These are phyloP conservation scores for Thraustotheca clavata DNA, from an alignment of 352 stramenopile species.

Conservation along the genomic window DNA sequence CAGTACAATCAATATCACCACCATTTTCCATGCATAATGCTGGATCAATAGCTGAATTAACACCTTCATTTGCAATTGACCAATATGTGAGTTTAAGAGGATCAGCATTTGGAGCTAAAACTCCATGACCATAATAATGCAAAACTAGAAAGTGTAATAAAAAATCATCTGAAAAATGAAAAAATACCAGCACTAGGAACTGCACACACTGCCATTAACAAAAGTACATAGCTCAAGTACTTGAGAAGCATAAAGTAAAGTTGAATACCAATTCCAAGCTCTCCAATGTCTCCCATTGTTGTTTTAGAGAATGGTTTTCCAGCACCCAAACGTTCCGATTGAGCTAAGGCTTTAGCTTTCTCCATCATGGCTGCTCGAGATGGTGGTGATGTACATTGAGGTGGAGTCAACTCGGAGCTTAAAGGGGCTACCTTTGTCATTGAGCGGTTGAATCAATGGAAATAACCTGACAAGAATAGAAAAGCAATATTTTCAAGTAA, in stretches of 20 bases:
- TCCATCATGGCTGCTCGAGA: conserved; percentile 37
- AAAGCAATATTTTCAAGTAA: too few relatives aligned
- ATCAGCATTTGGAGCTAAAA: conserved; percentile 58
- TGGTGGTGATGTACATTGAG: neutral
- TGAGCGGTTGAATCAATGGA: too few relatives aligned
- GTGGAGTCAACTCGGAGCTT: neutral
- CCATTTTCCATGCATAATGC: conserved; percentile 38
- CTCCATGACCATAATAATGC: conserved; percentile 53
- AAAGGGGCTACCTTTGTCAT: neutral
- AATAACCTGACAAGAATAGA: too few relatives aligned
- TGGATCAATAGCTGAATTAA: conserved; percentile 47
- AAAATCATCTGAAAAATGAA: conserved; percentile 30
- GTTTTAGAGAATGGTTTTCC: conserved; percentile 51
- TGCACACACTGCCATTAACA: conserved; percentile 35
- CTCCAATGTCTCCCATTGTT: conserved; percentile 62
- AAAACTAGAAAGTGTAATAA: conserved; percentile 31
- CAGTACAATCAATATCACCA: conserved; percentile 55
- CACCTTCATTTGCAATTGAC: conserved; percentile 70
- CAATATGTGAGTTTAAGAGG: conserved; percentile 59
- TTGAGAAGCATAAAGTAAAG: conserved; percentile 83
- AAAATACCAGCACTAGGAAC: conserved; percentile 29
- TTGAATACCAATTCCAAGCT: conserved; percentile 70
- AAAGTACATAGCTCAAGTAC: conserved; percentile 51
- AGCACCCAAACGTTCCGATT: conserved; percentile 43
- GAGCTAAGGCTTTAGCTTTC: conserved; percentile 30